Base-by-base conservation (phyloP, 2,329 filamentous ascomycete species). In the Penicillium brevicompactum region DNA sequence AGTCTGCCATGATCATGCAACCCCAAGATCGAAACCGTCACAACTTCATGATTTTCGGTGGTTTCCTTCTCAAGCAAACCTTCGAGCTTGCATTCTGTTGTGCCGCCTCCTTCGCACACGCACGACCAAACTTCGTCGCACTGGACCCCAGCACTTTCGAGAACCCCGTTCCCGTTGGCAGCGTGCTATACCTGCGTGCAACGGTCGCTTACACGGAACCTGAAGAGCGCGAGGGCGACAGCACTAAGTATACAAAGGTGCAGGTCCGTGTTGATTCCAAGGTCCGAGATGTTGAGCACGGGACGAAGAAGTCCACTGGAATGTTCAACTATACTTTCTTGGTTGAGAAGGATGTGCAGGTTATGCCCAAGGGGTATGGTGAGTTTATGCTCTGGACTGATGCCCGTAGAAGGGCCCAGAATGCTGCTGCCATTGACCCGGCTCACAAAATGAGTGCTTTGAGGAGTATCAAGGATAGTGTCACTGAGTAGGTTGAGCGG, bases 1-100 rank as follows among this genome's bases (percentile, higher is more conserved):
- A 83, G 64, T 86, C 86, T 2, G 86, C 88, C 10, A 83, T 82
- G 63, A 89, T 91, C 61, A 91, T 91, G 88, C 87, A 90, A 68
- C 88, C 88, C 0, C 87, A 89, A 70, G 83, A 86, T 69, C 82
- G 86, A 46, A 88, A 88, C 70, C 74, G 85, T 2, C 87, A 90
- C 71, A 86, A 88, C 65, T 89, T 88, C 70, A 90, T 90, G 87
- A 89, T 91, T 51, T 91, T 91, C 65, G 88, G 88, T 49, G 88
- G 88, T 13, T 90, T 87, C 68, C 81, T 91, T 10, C 78, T 91
- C 10, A 89, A 89, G 67, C 85, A 89, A 66, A 88, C 87, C 0
- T 91, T 90, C 64, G 88, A 91, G 72, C 80, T 91, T 6, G 88
- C 88, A 1, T 91, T 91, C 74, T 90, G 87, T 70, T 89, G 87